Evolutionary conservation across 768 basidiomycete genomes (phyloP).

Genomic region (Kwoniella sp.): DNA sequence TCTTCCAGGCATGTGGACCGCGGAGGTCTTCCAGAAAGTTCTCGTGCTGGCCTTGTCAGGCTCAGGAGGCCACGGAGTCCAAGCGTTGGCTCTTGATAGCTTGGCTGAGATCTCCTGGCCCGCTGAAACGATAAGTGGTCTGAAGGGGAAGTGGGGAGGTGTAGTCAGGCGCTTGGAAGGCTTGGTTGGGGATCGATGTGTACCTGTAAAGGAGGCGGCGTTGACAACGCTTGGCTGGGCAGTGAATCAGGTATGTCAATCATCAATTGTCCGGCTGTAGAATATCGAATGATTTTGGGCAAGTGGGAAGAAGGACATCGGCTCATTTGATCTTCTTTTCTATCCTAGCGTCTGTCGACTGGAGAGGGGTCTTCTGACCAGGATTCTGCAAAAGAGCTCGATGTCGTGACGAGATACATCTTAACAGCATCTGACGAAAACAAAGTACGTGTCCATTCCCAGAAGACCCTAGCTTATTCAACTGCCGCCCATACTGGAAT

Average conservation of each 20-base stretch:
- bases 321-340: too few species aligned
- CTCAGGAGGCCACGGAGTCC: slow-evolving; percentile 15
- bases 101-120: slow-evolving; percentile 13
- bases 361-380: too few species aligned
- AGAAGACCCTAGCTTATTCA: too few species aligned
- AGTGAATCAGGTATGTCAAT: slow-evolving; percentile 8
- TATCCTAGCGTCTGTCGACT: too few species aligned
- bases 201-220: slow-evolving; percentile 41
- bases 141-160: not conserved
- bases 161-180: not conserved
- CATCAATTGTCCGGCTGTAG: not conserved
- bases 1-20: not conserved
- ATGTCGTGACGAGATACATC: not conserved
- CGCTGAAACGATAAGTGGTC: not conserved
- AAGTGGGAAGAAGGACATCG: too few species aligned
- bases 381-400: too few species aligned
- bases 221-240: slow-evolving; percentile 34
- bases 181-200: slow-evolving; percentile 11
- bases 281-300: not conserved
- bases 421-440: slow-evolving; percentile 17
- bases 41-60: slow-evolving; percentile 17
- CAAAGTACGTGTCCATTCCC: slow-evolving; percentile 25
- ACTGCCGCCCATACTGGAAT: too few species aligned
- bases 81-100: slow-evolving; percentile 23
- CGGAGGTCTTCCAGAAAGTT: slow-evolving; percentile 17